Evolutionary conservation across 2,329 filamentous ascomycete species (phyloP).

Genomic region (Fusarium phyllophilum): DNA sequence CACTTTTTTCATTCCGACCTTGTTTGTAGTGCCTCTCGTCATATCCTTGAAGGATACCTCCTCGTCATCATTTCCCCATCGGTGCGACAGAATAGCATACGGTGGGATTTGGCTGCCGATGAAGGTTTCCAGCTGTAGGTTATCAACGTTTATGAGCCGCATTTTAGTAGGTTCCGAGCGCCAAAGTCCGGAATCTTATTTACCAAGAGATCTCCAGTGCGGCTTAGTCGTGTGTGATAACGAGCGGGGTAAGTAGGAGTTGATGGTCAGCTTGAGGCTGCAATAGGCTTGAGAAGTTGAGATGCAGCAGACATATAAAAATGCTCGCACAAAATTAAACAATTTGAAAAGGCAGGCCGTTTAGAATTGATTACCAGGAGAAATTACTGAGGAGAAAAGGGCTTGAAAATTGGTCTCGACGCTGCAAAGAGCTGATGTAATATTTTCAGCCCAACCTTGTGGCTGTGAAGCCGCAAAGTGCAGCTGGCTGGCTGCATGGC

Average conservation of each 20-base stretch:
- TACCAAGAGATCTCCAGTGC: not conserved
- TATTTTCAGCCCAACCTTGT: not conserved
- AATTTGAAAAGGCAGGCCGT: not conserved
- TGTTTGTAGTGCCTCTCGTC: not conserved
- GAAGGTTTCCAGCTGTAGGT: not conserved
- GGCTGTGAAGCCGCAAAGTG: not conserved
- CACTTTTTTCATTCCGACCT: not conserved
- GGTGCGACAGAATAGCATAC: conserved; percentile 5
- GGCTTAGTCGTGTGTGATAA: not conserved
- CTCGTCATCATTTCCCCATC: not conserved
- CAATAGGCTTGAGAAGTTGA: not conserved
- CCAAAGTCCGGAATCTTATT: not conserved
- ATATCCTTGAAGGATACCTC: not conserved
- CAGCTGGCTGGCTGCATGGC: not conserved
- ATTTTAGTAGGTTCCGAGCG: not conserved
- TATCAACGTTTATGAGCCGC: not conserved
- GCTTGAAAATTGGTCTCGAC: not conserved
- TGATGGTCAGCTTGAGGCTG: not conserved
- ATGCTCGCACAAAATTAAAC: not conserved
- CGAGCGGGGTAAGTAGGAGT: not conserved
- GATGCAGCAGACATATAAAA: not conserved
- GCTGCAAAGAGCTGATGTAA: no score
- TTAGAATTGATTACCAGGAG: rapidly evolving
- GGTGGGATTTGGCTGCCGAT: not conserved
- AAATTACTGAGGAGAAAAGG: not conserved